These are phyloP conservation scores for Trypanosoma melophagium DNA, from an alignment of 208 protist genomes.

Conservation along the genomic window DNA sequence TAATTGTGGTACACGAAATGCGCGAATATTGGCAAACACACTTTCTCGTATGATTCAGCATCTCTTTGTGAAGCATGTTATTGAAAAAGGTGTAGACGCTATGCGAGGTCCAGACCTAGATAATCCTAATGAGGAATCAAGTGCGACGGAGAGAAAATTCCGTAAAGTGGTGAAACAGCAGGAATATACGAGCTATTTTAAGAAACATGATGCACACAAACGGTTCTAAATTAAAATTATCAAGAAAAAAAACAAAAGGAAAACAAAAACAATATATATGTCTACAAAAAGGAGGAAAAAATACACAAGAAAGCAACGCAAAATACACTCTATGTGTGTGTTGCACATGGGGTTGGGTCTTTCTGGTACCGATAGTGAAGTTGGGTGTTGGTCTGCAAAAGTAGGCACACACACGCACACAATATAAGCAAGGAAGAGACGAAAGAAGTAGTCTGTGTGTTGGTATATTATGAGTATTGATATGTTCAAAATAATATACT, in stretches of 20 bases:
- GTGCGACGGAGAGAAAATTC: constrained; percentile 44
- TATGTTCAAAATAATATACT: background rate
- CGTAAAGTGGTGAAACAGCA: constrained; percentile 51
- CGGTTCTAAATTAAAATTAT: constrained; percentile 32
- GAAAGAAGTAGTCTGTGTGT: background rate
- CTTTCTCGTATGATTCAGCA: constrained; percentile 71
- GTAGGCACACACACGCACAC: no score
- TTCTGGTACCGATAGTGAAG: no score
- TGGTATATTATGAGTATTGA: background rate
- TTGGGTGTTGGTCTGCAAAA: no score
- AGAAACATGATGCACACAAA: constrained; percentile 62
- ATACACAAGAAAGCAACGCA: no score
- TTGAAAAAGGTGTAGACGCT: constrained; percentile 53
- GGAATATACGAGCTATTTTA: constrained; percentile 65
- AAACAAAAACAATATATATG: constrained; percentile 1
- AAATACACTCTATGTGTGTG: no score
- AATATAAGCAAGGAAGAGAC: background rate
- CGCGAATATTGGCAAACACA: constrained; percentile 56
- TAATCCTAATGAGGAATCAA: constrained; percentile 35
- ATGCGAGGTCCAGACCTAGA: constrained; percentile 51
- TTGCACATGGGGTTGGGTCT: no score
- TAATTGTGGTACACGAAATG: constrained; percentile 62
- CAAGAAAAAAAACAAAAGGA: background rate
- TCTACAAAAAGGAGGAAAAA: background rate
- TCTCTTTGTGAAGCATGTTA: constrained; percentile 75